A percentile compares a stretch with the other conserved stretches of the same genome.
These are phyloP conservation scores for Elaphomyces granulatus DNA, from an alignment of 495 filamentous ascomycete genomes.

Conservation along the genomic window DNA sequence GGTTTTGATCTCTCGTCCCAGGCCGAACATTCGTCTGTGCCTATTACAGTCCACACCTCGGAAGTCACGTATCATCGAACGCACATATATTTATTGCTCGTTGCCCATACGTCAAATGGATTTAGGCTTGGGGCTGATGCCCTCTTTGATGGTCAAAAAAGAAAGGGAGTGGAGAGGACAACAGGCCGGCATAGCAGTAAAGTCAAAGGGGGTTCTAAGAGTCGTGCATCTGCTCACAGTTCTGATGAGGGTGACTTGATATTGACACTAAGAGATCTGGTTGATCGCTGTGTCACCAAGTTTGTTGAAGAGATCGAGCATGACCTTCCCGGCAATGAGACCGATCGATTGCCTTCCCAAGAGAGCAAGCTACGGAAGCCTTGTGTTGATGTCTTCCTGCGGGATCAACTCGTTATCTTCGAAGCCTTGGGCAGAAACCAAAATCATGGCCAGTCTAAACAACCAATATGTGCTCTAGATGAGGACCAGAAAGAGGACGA, in stretches of 20 bases:
- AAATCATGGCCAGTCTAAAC: slow-evolving; percentile 9
- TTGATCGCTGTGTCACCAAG: slow-evolving; percentile 37
- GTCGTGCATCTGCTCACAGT: no score
- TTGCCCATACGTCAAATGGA: slow-evolving; percentile 48
- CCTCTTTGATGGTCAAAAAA: slow-evolving; percentile 35
- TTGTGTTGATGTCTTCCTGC: slow-evolving; percentile 53
- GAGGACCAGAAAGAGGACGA: slow-evolving; percentile 19
- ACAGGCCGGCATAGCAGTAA: no score
- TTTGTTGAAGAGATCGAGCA: slow-evolving; percentile 42
- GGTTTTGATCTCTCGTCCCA: neutral
- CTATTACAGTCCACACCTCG: slow-evolving; percentile 27
- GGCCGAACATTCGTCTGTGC: slow-evolving; percentile 16
- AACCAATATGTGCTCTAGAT: no score
- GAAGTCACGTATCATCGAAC: slow-evolving; percentile 46
- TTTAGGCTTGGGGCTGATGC: slow-evolving; percentile 54
- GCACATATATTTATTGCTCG: slow-evolving; percentile 56
- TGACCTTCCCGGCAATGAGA: slow-evolving; percentile 30
- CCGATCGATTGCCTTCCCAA: no score
- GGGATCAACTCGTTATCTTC: slow-evolving; percentile 73
- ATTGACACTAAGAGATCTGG: slow-evolving; percentile 16
- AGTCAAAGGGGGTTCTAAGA: no score
- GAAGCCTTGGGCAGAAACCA: slow-evolving; percentile 44
- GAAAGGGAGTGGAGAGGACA: no score
- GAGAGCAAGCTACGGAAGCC: no score
- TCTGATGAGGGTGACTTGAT: neutral